These are phyloP conservation scores for Leersia perrieri DNA, from an alignment of 176 grass and related monocot species.

Conservation along the genomic window DNA sequence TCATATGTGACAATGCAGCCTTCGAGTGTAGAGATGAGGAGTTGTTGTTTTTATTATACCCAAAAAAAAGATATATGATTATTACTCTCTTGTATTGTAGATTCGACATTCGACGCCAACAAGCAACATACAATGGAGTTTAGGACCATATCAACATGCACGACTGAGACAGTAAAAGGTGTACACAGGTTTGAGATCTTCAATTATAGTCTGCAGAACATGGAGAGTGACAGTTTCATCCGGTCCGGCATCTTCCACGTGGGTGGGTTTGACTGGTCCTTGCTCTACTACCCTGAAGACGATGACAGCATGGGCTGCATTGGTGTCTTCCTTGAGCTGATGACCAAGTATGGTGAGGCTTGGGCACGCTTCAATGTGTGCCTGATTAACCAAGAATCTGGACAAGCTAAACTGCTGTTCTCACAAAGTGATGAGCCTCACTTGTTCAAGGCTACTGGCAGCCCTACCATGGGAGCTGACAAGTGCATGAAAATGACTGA, in stretches of 20 bases:
- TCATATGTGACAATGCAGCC: no score
- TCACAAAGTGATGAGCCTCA: neutral
- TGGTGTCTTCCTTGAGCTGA: slow-evolving; percentile 9
- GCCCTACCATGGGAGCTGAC: neutral
- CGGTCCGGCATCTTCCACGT: slow-evolving; percentile 12
- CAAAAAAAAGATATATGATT: neutral
- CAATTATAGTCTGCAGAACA: neutral
- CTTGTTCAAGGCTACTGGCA: neutral
- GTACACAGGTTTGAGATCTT: slow-evolving; percentile 21
- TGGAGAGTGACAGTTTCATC: neutral
- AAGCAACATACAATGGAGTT: neutral
- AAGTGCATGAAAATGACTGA: neutral
- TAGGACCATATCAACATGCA: neutral
- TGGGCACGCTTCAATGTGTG: neutral
- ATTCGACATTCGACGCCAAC: neutral
- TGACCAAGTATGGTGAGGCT: neutral
- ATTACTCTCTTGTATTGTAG: neutral
- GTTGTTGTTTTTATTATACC: no score
- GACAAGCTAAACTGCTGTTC: neutral
- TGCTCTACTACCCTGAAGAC: slow-evolving; percentile 18
- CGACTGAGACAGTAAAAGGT: neutral
- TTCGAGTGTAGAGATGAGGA: no score
- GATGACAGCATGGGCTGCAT: slow-evolving; percentile 7
- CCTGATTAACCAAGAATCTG: slow-evolving; percentile 11
- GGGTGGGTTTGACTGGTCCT: slow-evolving; percentile 29